Evolutionary conservation across 495 filamentous ascomycete genomes (phyloP), one percentile per base, ranked within the genome.

Genomic region (Annulohypoxylon bovei): DNA sequence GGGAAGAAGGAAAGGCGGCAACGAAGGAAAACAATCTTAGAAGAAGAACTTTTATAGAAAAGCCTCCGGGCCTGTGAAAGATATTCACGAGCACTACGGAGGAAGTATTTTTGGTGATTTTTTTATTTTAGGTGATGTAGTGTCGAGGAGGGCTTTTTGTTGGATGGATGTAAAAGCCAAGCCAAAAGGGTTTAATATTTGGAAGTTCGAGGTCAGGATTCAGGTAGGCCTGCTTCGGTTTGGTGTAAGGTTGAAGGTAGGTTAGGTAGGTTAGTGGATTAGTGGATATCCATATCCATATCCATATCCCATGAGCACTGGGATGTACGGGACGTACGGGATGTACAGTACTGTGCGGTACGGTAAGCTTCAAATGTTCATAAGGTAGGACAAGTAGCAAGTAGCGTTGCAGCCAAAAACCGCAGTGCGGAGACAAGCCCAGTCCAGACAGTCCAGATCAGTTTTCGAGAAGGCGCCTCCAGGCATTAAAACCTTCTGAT

Each of bases 111-210:
- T 70, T 16, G 39, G 25, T 46, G 44, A 47, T 37, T 54, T 55
- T 70, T 63, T 71, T 65, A 63, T 39, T 71, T 61, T 77, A 77
- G 75, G 75, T 66, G 72, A 77, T 75, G 71, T 71, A 71, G 64
- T 63, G 28, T 44, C 49, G 66, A 62, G 65, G 65, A 72, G 65
- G 65, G 70, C 64, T 68, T 72, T 72, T 71, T 63, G 59, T 67
- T 67, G 64, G 65, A 68, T 60, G 65, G 65, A 72, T 50, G 46
- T 61, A 65, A 66, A 66, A 66, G 62, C 75, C 75, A 77, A 77
- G 70, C 70, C 70, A 72, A 64, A 72, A 66, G 64, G 50, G 65
- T 65, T 72, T 72, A 65, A 68, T 67, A 72, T 56, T 72, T 64
- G 25, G 59, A 72, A 60, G 73, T 75, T 77, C 72, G 68, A 74